phyloP scores from a whole-genome alignment of 106 monocot species.

The Allium sativum region DNA sequence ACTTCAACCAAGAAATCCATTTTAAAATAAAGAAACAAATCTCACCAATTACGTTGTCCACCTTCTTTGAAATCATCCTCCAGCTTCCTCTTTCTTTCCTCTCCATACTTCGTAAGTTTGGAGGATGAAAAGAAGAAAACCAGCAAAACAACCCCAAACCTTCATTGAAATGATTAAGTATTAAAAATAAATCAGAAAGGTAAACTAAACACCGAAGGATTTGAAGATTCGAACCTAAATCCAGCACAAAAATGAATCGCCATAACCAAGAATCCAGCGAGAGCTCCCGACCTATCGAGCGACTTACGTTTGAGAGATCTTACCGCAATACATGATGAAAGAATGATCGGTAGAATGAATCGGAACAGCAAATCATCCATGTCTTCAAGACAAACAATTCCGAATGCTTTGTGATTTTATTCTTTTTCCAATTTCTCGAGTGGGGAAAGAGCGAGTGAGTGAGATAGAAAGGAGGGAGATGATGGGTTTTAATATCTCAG shows the following conservation, averaged over 20 bases:
- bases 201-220: background rate
- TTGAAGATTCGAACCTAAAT: conserved; percentile 37
- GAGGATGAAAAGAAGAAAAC: conserved; percentile 90
- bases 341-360: conserved; percentile 15
- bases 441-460: background rate
- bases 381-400: background rate
- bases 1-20: background rate
- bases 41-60: conserved; percentile 89
- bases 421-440: background rate
- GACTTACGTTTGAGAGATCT: conserved; percentile 47
- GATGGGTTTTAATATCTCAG: too few species aligned
- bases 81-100: conserved; percentile 51
- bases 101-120: conserved; percentile 60
- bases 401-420: too few species aligned
- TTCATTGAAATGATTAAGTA: conserved; percentile 5
- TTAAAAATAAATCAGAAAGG: background rate
- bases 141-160: conserved; percentile 70
- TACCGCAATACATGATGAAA: conserved; percentile 30
- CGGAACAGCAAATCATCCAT: conserved; percentile 17
- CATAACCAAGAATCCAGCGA: conserved; percentile 69
- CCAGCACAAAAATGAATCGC: conserved; percentile 57
- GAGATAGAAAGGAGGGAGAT: background rate
- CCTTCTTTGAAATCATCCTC: conserved; percentile 82
- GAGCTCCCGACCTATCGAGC: conserved; percentile 56
- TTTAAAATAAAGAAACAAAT: background rate